phyloP scores from a whole-genome alignment of 345 rosid species.

The Odontarrhena argentea region DNA sequence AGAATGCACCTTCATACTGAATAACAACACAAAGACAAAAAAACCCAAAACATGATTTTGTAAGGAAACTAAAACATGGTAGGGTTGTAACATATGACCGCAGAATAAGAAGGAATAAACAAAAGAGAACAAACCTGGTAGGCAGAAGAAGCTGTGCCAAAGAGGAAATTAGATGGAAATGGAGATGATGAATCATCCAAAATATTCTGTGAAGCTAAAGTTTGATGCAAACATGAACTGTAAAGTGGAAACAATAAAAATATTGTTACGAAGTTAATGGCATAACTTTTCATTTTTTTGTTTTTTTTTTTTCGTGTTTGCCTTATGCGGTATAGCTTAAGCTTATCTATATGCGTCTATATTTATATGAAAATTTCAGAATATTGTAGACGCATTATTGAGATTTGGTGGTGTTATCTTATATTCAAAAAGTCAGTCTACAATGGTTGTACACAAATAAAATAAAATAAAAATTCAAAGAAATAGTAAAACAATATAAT shows the following conservation, averaged over 20 bases:
- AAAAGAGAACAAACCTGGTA: constrained; percentile 59
- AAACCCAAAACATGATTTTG: not conserved
- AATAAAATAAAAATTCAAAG: not conserved
- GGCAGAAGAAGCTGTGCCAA: constrained; percentile 84
- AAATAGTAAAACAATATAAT: not conserved
- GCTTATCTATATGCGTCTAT: constrained; percentile 24
- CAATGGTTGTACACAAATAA: not conserved
- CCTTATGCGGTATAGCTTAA: constrained; percentile 6
- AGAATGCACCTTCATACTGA: constrained; percentile 61
- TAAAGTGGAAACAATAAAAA: constrained; percentile 23
- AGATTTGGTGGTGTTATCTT: constrained; percentile 27
- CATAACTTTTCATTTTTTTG: constrained; percentile 28
- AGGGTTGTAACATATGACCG: not conserved
- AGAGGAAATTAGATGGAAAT: constrained; percentile 61
- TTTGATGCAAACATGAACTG: constrained; percentile 26
- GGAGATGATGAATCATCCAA: constrained; percentile 24
- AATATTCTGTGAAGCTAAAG: not conserved
- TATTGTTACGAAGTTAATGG: constrained; percentile 1
- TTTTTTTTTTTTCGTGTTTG: not conserved
- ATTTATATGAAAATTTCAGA: constrained; percentile 23
- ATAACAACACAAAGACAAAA: not conserved
- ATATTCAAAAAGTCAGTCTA: constrained; percentile 1
- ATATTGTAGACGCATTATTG: constrained; percentile 12
- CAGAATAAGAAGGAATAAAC: not conserved
- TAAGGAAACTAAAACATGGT: not conserved